phyloP scores from a whole-genome alignment of 2,329 filamentous ascomycete genomes.

The Xylaria sp. region DNA sequence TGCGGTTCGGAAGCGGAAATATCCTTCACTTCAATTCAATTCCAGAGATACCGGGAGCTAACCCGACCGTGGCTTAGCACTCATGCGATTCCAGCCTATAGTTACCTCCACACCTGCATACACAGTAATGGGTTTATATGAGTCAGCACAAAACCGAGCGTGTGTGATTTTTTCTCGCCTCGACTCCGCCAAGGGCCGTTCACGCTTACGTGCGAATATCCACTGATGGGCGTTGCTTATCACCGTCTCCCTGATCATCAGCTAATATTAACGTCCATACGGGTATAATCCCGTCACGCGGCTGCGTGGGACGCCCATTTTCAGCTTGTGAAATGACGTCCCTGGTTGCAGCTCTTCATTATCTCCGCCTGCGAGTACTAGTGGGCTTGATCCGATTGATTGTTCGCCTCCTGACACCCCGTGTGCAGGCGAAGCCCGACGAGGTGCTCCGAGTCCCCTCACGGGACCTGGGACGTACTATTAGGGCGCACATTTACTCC shows the following conservation, averaged over 20 bases:
- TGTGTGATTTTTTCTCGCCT: too few relatives aligned
- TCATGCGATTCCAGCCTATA: background rate
- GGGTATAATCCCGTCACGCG: background rate
- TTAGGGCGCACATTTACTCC: constrained; percentile 47
- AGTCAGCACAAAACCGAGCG: constrained; percentile 8
- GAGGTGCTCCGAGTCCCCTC: constrained; percentile 43
- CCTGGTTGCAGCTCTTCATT: constrained; percentile 9
- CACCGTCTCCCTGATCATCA: constrained; percentile 14
- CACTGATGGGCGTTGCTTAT: background rate
- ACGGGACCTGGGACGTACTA: constrained; percentile 43
- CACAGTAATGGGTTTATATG: background rate
- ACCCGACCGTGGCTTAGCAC: background rate
- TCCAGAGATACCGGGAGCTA: background rate
- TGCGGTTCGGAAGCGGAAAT: background rate
- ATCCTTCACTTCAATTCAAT: background rate
- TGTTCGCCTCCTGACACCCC: constrained; percentile 20
- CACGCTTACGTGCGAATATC: background rate
- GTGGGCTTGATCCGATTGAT: constrained; percentile 19
- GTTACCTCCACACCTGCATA: background rate
- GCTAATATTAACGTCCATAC: background rate
- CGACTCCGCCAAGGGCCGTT: background rate
- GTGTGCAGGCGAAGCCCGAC: constrained; percentile 24
- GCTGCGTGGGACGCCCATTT: background rate
- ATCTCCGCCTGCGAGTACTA: constrained; percentile 25
- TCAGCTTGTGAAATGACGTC: constrained; percentile 15